Evolutionary conservation across 371 early-diverging fungal species (phyloP).

Genomic region (Nematocida ironsii): DNA sequence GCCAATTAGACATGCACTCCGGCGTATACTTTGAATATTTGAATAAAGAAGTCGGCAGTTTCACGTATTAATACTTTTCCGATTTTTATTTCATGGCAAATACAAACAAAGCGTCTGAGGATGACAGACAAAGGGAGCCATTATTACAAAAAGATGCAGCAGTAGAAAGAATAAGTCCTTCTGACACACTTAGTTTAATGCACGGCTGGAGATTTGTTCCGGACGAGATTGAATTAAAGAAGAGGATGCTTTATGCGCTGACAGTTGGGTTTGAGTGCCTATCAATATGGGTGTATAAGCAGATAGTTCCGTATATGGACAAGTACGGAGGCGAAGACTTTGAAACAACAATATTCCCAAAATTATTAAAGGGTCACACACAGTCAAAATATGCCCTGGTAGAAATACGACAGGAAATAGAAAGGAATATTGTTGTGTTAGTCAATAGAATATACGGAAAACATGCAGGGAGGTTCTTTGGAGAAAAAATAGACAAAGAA

Average conservation of each 20-base stretch:
- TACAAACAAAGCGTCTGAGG: not conserved
- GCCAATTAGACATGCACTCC: constrained; percentile 3
- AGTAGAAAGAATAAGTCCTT: constrained; percentile 25
- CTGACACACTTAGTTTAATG: constrained; percentile 29
- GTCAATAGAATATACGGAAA: constrained; percentile 17
- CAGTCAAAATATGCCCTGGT: constrained; percentile 3
- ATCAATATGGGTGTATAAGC: constrained; percentile 53
- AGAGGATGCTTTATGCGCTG: constrained; percentile 45
- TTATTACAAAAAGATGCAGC: constrained; percentile 19
- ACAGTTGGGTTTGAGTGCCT: constrained; percentile 49
- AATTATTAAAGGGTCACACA: constrained; percentile 13
- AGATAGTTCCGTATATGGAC: constrained; percentile 46
- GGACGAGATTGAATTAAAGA: constrained; percentile 30
- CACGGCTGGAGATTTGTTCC: constrained; percentile 56
- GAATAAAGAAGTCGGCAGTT: not conserved
- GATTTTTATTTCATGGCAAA: constrained; percentile 52
- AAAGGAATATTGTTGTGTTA: constrained; percentile 15
- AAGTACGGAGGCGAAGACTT: constrained; percentile 46
- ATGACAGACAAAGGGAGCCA: not conserved
- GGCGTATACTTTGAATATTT: not conserved
- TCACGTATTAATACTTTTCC: constrained; percentile 16
- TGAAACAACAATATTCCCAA: constrained; percentile 42
- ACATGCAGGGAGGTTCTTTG: constrained; percentile 1
- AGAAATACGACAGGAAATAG: constrained; percentile 50
- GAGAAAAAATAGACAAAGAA: not conserved